phyloP scores from a whole-genome alignment of 75 land plant species.

The Pinus taeda region DNA sequence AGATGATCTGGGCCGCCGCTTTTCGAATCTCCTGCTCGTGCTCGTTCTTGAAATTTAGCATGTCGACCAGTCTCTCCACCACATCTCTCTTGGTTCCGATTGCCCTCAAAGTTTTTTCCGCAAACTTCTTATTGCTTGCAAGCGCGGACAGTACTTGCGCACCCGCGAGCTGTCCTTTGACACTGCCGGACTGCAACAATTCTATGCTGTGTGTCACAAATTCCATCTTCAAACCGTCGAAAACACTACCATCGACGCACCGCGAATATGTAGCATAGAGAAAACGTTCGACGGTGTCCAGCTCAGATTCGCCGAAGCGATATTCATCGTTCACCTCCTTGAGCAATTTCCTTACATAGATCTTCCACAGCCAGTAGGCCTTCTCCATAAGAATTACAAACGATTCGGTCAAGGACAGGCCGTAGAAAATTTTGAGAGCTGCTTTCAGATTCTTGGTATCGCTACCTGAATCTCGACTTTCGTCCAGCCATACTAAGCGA shows the following conservation, averaged over 20 bases:
- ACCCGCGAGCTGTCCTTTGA: slow-evolving; percentile 58
- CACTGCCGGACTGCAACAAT: slow-evolving; percentile 32
- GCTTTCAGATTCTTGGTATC: slow-evolving; percentile 25
- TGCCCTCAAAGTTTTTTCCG: no score
- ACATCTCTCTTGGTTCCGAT: no score
- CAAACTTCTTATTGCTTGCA: no score
- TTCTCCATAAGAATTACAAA: slow-evolving; percentile 71
- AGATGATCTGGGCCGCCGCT: no score
- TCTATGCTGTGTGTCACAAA: no score
- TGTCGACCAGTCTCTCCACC: no score
- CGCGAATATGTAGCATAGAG: slow-evolving; percentile 17
- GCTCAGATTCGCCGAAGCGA: slow-evolving; percentile 51
- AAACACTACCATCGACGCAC: no score
- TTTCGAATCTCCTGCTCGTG: no score
- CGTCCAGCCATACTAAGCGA: slow-evolving; percentile 19
- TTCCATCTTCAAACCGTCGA: no score
- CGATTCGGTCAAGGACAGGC: slow-evolving; percentile 66
- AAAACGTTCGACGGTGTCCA: slow-evolving; percentile 48
- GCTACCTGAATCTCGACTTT: slow-evolving; percentile 10
- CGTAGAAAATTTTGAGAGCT: slow-evolving; percentile 73
- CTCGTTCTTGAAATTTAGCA: no score
- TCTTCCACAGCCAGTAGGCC: slow-evolving; percentile 75
- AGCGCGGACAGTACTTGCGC: slow-evolving; percentile 15
- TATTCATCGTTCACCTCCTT: slow-evolving; percentile 40
- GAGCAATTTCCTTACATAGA: slow-evolving; percentile 38